Percentiles rank a stretch among this genome's conserved stretches.
These are phyloP conservation scores for Evansstolkia leycettana DNA, from an alignment of 495 filamentous ascomycete species.

Conservation along the genomic window DNA sequence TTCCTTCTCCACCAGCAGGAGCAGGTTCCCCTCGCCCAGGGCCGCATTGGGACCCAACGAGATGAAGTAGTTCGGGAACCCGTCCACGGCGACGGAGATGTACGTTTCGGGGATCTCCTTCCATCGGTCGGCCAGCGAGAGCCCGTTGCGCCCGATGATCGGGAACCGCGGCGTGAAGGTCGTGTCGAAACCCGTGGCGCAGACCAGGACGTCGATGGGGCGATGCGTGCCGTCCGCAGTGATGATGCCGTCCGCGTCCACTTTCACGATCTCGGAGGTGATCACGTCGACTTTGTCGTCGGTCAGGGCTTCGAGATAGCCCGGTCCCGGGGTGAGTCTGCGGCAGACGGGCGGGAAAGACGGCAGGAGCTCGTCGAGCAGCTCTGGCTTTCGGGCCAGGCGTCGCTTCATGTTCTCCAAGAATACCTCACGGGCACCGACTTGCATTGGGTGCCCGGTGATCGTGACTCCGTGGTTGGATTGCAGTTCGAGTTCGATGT, in stretches of 20 bases:
- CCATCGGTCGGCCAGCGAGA: constrained; percentile 38
- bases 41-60: constrained; percentile 34
- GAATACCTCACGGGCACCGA: constrained; percentile 21
- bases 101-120: constrained; percentile 42
- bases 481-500: constrained; percentile 36
- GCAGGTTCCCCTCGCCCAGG: constrained; percentile 33
- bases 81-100: constrained; percentile 44
- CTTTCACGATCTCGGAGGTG: constrained; percentile 23
- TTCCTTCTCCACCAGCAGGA: constrained; percentile 32
- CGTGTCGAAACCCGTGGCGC: constrained; percentile 46
- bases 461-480: constrained; percentile 29
- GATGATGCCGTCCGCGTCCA: constrained; percentile 34
- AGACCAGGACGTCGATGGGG: constrained; percentile 29
- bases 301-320: constrained; percentile 36
- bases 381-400: constrained; percentile 22
- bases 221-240: constrained; percentile 34
- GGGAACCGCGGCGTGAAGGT: constrained; percentile 36
- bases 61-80: constrained; percentile 57
- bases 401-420: constrained; percentile 29
- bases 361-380: constrained; percentile 21
- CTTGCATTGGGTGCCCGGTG: constrained; percentile 23
- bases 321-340: constrained; percentile 37
- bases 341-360: constrained; percentile 37
- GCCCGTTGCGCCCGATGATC: constrained; percentile 33
- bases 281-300: constrained; percentile 35